Evolutionary conservation across 345 rosid genomes (phyloP).

Genomic region (Zanthoxylum bungeanum): DNA sequence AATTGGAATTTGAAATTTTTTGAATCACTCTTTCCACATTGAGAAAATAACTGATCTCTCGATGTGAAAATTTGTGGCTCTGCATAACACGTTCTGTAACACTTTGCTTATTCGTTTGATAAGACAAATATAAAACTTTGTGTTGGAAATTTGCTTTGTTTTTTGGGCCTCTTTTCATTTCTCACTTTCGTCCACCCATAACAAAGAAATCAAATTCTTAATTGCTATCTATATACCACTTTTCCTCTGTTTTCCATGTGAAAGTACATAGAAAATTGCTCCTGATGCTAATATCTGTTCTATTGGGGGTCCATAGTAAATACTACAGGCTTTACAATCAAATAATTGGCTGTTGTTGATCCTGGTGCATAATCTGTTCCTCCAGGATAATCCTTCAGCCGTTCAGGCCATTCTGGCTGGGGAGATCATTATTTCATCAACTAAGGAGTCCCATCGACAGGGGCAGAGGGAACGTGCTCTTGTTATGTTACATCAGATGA

Average conservation of each 20-base stretch:
- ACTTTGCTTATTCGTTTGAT: neutral
- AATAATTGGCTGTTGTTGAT: slow-evolving; percentile 7
- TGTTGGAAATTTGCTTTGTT: neutral
- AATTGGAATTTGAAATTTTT: neutral
- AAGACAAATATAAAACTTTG: neutral
- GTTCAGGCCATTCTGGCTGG: slow-evolving; percentile 71
- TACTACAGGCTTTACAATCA: neutral
- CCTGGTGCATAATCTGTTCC: slow-evolving; percentile 10
- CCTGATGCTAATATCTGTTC: neutral
- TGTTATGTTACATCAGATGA: slow-evolving; percentile 89
- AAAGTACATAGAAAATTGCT: neutral
- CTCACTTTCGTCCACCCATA: neutral
- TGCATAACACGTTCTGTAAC: neutral
- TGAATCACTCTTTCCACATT: neutral
- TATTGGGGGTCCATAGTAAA: neutral
- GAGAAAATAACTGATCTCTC: neutral
- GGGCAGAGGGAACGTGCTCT: slow-evolving; percentile 92
- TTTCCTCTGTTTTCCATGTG: neutral
- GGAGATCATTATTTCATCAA: slow-evolving; percentile 49
- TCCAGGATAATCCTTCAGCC: slow-evolving; percentile 66
- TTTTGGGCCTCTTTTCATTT: neutral
- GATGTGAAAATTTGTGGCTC: neutral
- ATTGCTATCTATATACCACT: neutral
- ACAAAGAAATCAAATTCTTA: neutral
- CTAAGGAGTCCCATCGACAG: slow-evolving; percentile 65